A percentile compares a stretch with the other conserved stretches of the same genome.
Evolutionary conservation across 805 yeast genomes (phyloP).

Genomic region (Sugiyamaella marilandica): DNA sequence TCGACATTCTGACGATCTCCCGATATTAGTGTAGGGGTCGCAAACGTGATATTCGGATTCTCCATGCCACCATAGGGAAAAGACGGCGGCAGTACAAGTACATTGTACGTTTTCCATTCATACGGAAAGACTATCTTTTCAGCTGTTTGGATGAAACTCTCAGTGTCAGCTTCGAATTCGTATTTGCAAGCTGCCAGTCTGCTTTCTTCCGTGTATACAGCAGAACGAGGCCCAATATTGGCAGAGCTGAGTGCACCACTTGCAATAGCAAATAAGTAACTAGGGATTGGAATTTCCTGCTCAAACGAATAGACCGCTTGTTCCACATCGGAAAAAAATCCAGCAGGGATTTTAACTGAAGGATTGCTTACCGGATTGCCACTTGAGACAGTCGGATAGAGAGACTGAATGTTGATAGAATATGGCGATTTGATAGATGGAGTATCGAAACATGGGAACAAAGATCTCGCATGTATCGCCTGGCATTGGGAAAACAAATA

Average conservation of each 20-base stretch:
- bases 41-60: slow-evolving; percentile 85
- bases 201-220: slow-evolving; percentile 73
- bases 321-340: slow-evolving; percentile 7
- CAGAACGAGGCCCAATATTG: slow-evolving; percentile 80
- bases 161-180: slow-evolving; percentile 75
- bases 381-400: slow-evolving; percentile 66
- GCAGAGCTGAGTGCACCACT: slow-evolving; percentile 70
- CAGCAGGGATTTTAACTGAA: slow-evolving; percentile 17
- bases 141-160: slow-evolving; percentile 71
- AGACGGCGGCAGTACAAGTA: slow-evolving; percentile 69
- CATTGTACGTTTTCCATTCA: slow-evolving; percentile 82
- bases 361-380: slow-evolving; percentile 44
- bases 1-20: slow-evolving; percentile 83
- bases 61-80: slow-evolving; percentile 95
- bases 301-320: slow-evolving; percentile 44
- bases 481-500: slow-evolving; percentile 86
- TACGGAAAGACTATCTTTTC: slow-evolving; percentile 71
- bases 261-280: slow-evolving; percentile 78
- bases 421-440: slow-evolving; percentile 74
- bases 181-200: slow-evolving; percentile 62
- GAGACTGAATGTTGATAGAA: slow-evolving; percentile 54
- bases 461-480: slow-evolving; percentile 83
- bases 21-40: slow-evolving; percentile 81
- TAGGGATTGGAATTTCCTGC: slow-evolving; percentile 81
- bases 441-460: slow-evolving; percentile 88